Conservation (phyloP, 176 grass and related monocot genomes). For the Pontederia crassipes region DNA sequence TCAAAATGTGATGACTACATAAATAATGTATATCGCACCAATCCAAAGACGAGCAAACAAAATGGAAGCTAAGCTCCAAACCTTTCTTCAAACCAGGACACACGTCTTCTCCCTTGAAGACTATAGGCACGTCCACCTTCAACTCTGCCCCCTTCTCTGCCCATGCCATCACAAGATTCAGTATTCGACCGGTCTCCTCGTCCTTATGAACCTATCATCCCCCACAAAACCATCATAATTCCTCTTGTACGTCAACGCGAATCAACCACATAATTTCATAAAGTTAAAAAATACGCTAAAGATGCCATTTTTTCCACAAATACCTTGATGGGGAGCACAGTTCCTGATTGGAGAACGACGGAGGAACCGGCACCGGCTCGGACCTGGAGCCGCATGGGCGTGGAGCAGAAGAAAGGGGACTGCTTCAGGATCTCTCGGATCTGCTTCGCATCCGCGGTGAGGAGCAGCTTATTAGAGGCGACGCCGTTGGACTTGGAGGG, state of each 20-base stretch:
- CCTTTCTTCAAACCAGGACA: slow-evolving; percentile 91
- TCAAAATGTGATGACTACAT: too few species aligned
- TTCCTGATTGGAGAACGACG: slow-evolving; percentile 52
- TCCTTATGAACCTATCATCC: slow-evolving; percentile 51
- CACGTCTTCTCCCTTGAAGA: slow-evolving; percentile 63
- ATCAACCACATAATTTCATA: slow-evolving; percentile 3
- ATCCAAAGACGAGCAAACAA: neutral
- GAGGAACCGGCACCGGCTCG: slow-evolving; percentile 58
- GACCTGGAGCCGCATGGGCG: slow-evolving; percentile 71
- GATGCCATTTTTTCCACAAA: neutral
- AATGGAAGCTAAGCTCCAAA: slow-evolving; percentile 16
- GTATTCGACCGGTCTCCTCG: slow-evolving; percentile 54
- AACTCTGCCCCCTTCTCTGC: slow-evolving; percentile 57
- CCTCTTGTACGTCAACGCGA: neutral
- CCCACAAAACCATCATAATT: neutral
- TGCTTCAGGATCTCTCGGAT: slow-evolving; percentile 69
- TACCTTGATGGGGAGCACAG: slow-evolving; percentile 75
- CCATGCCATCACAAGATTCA: slow-evolving; percentile 80
- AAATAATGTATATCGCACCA: slow-evolving; percentile 9
- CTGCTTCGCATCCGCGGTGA: slow-evolving; percentile 65
- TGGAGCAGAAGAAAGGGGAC: slow-evolving; percentile 81
- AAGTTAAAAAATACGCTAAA: neutral
- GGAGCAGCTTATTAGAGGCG: slow-evolving; percentile 19
- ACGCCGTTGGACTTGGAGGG: slow-evolving; percentile 15
- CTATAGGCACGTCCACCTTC: slow-evolving; percentile 61